Percentiles rank a stretch among this genome's conserved stretches.
Evolutionary conservation across 2,329 filamentous ascomycete genomes (phyloP).

Genomic region (Trichoderma koningiopsis): DNA sequence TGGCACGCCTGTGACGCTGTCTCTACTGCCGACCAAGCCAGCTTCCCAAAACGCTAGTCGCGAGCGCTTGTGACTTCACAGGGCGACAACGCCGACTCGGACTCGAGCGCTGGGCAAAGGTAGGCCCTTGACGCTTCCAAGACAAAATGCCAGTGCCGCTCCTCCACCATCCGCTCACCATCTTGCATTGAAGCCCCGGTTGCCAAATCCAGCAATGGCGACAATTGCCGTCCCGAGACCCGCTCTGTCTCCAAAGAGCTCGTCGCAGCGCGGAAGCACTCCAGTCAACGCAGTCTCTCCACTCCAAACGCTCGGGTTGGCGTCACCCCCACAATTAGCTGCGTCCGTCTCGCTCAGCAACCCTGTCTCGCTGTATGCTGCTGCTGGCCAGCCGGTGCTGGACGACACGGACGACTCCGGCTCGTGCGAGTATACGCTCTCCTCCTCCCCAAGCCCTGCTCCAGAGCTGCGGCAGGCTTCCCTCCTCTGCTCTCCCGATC

Average conservation of each 20-base stretch:
- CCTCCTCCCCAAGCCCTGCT: slow-evolving; percentile 64
- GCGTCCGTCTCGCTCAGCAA: slow-evolving; percentile 68
- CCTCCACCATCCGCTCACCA: slow-evolving; percentile 1
- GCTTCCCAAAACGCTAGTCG: slow-evolving; percentile 9
- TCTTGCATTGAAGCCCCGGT: neutral
- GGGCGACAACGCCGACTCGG: neutral
- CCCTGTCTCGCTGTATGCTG: slow-evolving; percentile 86
- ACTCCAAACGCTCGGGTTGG: slow-evolving; percentile 38
- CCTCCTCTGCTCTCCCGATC: slow-evolving; percentile 72
- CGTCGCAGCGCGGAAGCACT: slow-evolving; percentile 45
- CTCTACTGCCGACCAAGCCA: neutral
- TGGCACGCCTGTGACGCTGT: neutral
- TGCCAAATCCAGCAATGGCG: slow-evolving; percentile 47
- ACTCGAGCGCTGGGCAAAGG: slow-evolving; percentile 8
- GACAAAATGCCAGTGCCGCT: slow-evolving; percentile 16
- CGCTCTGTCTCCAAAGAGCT: slow-evolving; percentile 46
- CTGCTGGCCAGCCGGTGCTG: slow-evolving; percentile 68
- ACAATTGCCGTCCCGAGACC: slow-evolving; percentile 57
- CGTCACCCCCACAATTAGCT: slow-evolving; percentile 31
- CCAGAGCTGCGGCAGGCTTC: slow-evolving; percentile 62
- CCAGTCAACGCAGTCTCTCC: slow-evolving; percentile 45
- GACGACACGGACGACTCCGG: slow-evolving; percentile 59
- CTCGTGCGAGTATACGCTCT: slow-evolving; percentile 50
- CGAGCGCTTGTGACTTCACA: neutral
- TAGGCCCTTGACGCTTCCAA: neutral